phyloP scores from a whole-genome alignment of 805 yeast genomes.

The Myxozyma melibiosi region DNA sequence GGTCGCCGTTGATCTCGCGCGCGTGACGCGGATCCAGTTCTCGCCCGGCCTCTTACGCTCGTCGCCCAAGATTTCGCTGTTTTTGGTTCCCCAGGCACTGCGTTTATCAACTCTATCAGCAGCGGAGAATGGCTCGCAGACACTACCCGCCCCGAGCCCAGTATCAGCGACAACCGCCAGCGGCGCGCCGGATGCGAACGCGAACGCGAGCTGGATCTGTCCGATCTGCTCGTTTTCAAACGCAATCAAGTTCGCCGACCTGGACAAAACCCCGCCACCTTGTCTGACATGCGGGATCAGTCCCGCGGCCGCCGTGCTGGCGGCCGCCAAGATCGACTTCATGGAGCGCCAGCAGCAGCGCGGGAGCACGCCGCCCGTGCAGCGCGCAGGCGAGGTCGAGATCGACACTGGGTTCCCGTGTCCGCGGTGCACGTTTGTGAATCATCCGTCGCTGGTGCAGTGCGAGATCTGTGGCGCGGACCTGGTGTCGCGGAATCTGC shows the following conservation, averaged over 20 bases:
- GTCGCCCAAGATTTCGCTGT: constrained; percentile 71
- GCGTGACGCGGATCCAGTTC: constrained; percentile 41
- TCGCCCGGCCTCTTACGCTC: constrained; percentile 63
- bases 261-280: constrained; percentile 43
- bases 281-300: constrained; percentile 68
- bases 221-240: constrained; percentile 84
- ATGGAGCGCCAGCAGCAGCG: neutral
- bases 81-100: neutral
- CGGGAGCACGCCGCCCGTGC: neutral
- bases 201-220: constrained; percentile 67
- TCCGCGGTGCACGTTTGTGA: constrained; percentile 72
- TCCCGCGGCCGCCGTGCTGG: constrained; percentile 38
- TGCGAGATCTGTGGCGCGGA: constrained; percentile 89
- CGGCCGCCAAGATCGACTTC: constrained; percentile 4
- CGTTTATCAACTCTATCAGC: neutral
- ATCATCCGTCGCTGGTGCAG: constrained; percentile 72
- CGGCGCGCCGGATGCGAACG: constrained; percentile 4
- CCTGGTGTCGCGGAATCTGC: constrained; percentile 42
- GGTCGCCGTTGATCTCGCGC: constrained; percentile 51
- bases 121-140: neutral
- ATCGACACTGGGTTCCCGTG: constrained; percentile 43
- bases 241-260: constrained; percentile 42
- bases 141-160: neutral
- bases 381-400: constrained; percentile 8
- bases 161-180: neutral